Conservation (phyloP, 768 basidiomycete species). For the Podaxis sp. region DNA sequence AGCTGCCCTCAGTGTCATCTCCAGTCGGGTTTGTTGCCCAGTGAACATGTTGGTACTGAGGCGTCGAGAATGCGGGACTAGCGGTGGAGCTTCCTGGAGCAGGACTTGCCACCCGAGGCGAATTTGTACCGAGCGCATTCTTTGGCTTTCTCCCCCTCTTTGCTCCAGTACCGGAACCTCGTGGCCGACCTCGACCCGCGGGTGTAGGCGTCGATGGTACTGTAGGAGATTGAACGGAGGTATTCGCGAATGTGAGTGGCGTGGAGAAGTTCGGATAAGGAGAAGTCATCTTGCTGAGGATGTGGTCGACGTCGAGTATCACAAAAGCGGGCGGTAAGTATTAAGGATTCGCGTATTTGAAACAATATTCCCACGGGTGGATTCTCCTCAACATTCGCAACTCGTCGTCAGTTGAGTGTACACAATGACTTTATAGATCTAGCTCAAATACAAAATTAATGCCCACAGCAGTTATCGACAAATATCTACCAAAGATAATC, state of each 20-base stretch:
- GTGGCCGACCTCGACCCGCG: constrained; percentile 31
- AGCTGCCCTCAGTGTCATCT: constrained; percentile 10
- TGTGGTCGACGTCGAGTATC: neutral
- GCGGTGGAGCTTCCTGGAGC: constrained; percentile 17
- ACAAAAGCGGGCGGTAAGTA: neutral
- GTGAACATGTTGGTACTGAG: constrained; percentile 12
- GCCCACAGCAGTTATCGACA: no score
- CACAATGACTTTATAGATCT: no score
- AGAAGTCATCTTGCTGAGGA: constrained; percentile 6
- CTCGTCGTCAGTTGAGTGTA: no score
- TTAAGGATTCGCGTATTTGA: neutral
- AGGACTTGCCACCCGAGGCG: constrained; percentile 29
- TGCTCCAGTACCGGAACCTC: constrained; percentile 35
- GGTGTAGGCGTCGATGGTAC: constrained; percentile 26
- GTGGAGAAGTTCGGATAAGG: constrained; percentile 12
- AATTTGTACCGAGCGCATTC: constrained; percentile 31
- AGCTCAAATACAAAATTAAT: neutral
- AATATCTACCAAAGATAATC: neutral
- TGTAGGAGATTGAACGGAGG: constrained; percentile 1
- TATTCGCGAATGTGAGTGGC: constrained; percentile 3
- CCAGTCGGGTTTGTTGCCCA: constrained; percentile 3
- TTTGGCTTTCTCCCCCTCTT: constrained; percentile 51
- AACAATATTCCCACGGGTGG: neutral
- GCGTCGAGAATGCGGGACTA: constrained; percentile 16
- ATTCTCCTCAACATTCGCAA: neutral